phyloP scores from a whole-genome alignment of 306 rosid genomes.

The Lathyrus oleraceus region DNA sequence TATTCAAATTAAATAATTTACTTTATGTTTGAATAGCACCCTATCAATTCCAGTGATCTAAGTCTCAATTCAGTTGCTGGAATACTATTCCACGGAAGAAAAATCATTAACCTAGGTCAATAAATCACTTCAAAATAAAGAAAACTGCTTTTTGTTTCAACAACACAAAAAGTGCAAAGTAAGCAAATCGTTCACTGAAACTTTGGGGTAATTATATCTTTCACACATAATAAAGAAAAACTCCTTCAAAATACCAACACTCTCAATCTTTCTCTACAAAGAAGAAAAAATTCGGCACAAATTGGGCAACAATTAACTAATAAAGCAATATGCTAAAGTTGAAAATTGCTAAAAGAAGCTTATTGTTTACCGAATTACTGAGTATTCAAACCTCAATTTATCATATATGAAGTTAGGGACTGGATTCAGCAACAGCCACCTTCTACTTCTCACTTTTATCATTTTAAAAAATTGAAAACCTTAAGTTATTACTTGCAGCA shows the following conservation, averaged over 20 bases:
- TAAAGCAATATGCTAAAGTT: constrained; percentile 50
- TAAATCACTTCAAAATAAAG: constrained; percentile 30
- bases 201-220: constrained; percentile 39
- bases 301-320: constrained; percentile 55
- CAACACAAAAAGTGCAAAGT: constrained; percentile 36
- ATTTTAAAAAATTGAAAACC: constrained; percentile 75
- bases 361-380: constrained; percentile 67
- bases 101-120: constrained; percentile 12
- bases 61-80: background rate
- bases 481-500: constrained; percentile 72
- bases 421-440: constrained; percentile 62
- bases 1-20: too few species aligned
- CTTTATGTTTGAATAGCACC: too few species aligned
- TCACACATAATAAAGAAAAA: constrained; percentile 35
- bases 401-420: constrained; percentile 63
- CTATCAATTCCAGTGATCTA: background rate
- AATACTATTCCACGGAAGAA: background rate
- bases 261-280: constrained; percentile 57
- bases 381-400: constrained; percentile 56
- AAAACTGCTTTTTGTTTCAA: constrained; percentile 29
- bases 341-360: constrained; percentile 54
- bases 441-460: constrained; percentile 56
- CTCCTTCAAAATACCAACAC: constrained; percentile 58
- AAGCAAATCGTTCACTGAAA: constrained; percentile 35
- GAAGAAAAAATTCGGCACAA: constrained; percentile 47